Conservation (phyloP, 257 asterid genomes). For the Solanum boliviense region DNA sequence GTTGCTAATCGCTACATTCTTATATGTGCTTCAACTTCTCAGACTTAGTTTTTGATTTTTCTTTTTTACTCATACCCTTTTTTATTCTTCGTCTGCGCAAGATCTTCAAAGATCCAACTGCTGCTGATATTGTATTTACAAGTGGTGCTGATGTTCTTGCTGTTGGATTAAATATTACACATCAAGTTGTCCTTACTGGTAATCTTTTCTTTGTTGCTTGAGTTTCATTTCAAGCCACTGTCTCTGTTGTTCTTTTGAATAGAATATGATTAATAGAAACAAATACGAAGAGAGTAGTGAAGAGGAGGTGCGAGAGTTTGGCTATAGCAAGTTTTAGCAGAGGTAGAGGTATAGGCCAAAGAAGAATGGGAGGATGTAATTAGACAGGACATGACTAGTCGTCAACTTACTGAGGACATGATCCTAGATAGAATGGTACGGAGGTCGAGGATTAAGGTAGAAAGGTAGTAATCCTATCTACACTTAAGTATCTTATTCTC, state of each 20-base stretch:
- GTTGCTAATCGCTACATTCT: slow-evolving; percentile 6
- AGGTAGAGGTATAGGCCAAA: neutral
- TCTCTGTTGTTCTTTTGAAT: neutral
- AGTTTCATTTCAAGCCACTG: neutral
- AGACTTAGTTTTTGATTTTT: neutral
- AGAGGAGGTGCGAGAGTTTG: neutral
- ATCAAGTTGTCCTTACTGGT: slow-evolving; percentile 91
- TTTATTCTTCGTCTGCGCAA: neutral
- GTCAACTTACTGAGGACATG: neutral
- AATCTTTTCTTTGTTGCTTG: neutral
- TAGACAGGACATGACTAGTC: neutral
- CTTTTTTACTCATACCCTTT: neutral
- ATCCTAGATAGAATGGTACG: neutral
- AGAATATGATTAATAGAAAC: neutral
- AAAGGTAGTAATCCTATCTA: neutral
- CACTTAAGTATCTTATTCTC: neutral
- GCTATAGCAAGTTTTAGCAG: neutral
- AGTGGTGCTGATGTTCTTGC: slow-evolving; percentile 92
- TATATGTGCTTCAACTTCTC: neutral
- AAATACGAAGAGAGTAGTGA: neutral
- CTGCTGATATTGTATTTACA: slow-evolving; percentile 91
- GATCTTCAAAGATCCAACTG: slow-evolving; percentile 6
- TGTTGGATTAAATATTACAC: slow-evolving; percentile 76
- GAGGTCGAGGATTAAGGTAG: neutral
- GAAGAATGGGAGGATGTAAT: neutral